Conservation (phyloP, 2,329 filamentous ascomycete genomes). For the Byssoonygena ceratinophila region DNA sequence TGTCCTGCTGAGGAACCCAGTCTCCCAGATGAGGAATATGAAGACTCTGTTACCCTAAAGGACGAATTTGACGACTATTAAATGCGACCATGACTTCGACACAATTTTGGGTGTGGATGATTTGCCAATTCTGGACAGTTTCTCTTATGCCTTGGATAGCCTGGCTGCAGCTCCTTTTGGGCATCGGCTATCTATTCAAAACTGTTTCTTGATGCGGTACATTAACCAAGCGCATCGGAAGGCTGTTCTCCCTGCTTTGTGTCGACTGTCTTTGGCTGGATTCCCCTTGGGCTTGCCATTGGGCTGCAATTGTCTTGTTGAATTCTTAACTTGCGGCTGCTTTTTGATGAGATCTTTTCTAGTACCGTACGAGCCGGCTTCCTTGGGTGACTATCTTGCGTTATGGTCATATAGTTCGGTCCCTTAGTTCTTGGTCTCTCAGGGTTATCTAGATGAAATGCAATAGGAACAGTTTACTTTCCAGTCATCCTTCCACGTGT, state of each 20-base stretch:
- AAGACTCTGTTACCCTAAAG: background rate
- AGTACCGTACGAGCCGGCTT: background rate
- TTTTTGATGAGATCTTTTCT: too few species aligned
- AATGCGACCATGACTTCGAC: background rate
- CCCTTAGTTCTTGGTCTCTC: background rate
- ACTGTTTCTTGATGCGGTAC: too few species aligned
- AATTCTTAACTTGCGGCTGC: background rate
- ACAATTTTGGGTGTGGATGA: background rate
- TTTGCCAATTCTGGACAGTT: background rate
- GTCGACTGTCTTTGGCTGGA: background rate
- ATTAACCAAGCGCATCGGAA: too few species aligned
- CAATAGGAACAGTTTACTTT: too few species aligned
- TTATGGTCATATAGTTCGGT: background rate
- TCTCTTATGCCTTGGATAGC: background rate
- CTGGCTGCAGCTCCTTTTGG: background rate
- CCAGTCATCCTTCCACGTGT: background rate
- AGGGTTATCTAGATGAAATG: background rate
- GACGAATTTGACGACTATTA: background rate
- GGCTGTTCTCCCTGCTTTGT: too few species aligned
- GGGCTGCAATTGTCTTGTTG: background rate
- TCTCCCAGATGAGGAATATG: background rate
- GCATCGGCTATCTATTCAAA: background rate
- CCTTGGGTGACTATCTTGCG: background rate
- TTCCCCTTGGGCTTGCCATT: slow-evolving; percentile 3
- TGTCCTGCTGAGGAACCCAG: background rate